A percentile compares a stretch with the other conserved stretches of the same genome.
phyloP scores from a whole-genome alignment of 352 stramenopile species.

The Elongisporangium undulatum region DNA sequence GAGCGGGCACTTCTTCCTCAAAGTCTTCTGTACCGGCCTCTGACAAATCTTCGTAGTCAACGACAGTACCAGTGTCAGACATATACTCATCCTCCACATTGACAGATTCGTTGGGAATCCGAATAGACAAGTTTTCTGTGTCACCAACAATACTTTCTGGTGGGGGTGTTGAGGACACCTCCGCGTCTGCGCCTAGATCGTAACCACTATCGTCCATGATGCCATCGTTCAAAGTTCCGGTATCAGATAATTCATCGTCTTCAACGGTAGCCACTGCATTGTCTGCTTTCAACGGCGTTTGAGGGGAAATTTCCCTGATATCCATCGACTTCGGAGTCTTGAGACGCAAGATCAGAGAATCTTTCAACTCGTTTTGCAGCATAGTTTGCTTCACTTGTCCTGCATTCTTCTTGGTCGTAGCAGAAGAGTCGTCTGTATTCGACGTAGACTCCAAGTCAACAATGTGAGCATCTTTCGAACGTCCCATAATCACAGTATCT shows the following conservation, averaged over 20 bases:
- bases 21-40: slow-evolving; percentile 9
- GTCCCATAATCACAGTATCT: slow-evolving; percentile 3
- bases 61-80: slow-evolving; percentile 26
- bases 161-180: background rate
- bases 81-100: slow-evolving; percentile 17
- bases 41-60: slow-evolving; percentile 23
- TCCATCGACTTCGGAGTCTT: slow-evolving; percentile 4
- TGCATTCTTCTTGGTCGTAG: background rate
- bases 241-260: background rate
- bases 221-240: background rate
- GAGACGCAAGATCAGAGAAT: slow-evolving; percentile 8
- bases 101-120: slow-evolving; percentile 20
- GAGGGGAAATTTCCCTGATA: background rate
- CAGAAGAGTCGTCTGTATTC: slow-evolving; percentile 2
- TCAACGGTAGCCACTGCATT: slow-evolving; percentile 5
- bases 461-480: background rate
- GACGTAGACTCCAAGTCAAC: background rate
- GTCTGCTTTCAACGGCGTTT: background rate
- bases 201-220: background rate
- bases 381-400: background rate
- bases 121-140: slow-evolving; percentile 21
- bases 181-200: background rate
- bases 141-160: slow-evolving; percentile 4
- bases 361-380: slow-evolving; percentile 4
- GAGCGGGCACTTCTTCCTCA: background rate